Evolutionary conservation across 2,329 filamentous ascomycete species (phyloP).

Genomic region (Aspergillus awamori): DNA sequence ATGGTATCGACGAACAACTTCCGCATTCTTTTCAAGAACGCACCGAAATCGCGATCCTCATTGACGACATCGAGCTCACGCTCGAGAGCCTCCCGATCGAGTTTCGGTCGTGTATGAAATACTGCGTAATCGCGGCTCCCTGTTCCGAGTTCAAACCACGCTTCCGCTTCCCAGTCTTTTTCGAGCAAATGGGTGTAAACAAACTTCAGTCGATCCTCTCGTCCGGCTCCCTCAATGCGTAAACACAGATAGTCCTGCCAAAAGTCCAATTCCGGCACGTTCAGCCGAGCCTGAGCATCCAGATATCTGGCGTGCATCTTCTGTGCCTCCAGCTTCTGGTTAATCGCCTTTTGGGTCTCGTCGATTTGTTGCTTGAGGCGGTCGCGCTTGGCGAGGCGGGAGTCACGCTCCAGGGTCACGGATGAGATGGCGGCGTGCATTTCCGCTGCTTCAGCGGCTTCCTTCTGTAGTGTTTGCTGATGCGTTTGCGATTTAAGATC

Average conservation of each 20-base stretch:
- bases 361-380: slow-evolving; percentile 59
- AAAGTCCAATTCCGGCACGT: slow-evolving; percentile 90
- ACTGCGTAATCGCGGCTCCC: slow-evolving; percentile 83
- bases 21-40: slow-evolving; percentile 66
- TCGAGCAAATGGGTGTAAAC: slow-evolving; percentile 86
- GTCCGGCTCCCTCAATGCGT: slow-evolving; percentile 84
- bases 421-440: slow-evolving; percentile 63
- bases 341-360: slow-evolving; percentile 51
- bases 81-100: slow-evolving; percentile 59
- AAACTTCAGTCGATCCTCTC: slow-evolving; percentile 84
- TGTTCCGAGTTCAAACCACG: slow-evolving; percentile 89
- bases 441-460: slow-evolving; percentile 63
- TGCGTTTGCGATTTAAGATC: slow-evolving; percentile 59
- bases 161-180: slow-evolving; percentile 83
- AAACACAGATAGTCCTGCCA: slow-evolving; percentile 92
- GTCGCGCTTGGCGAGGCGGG: slow-evolving; percentile 58
- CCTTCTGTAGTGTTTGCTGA: slow-evolving; percentile 59
- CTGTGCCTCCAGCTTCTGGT: slow-evolving; percentile 50
- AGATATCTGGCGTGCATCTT: slow-evolving; percentile 65
- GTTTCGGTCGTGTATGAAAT: slow-evolving; percentile 71
- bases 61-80: slow-evolving; percentile 60
- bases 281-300: slow-evolving; percentile 82
- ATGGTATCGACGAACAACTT: slow-evolving; percentile 60
- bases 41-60: slow-evolving; percentile 61
- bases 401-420: slow-evolving; percentile 59